Percentiles rank a stretch among this genome's conserved stretches.
These are phyloP conservation scores for Pseudozyma thailandica DNA, from an alignment of 1,284 basidiomycete genomes.

Conservation along the genomic window DNA sequence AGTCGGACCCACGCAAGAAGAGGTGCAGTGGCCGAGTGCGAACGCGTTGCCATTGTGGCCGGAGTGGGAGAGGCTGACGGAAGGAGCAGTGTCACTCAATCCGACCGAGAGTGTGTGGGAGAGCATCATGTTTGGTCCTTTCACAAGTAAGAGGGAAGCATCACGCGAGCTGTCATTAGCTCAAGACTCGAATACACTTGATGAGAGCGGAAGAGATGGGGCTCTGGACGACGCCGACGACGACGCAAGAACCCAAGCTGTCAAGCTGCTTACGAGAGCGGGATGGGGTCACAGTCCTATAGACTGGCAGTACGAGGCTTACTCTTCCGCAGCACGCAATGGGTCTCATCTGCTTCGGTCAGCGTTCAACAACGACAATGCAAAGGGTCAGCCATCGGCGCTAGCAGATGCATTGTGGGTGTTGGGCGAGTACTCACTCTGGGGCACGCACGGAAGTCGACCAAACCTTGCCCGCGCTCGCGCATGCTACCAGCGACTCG, in stretches of 20 bases:
- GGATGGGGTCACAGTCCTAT: slow-evolving; percentile 40
- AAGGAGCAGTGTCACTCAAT: slow-evolving; percentile 19
- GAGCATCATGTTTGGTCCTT: slow-evolving; percentile 55
- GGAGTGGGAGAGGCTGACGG: slow-evolving; percentile 52
- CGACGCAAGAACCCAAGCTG: slow-evolving; percentile 21
- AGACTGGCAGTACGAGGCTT: slow-evolving; percentile 36
- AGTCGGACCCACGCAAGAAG: slow-evolving; percentile 27
- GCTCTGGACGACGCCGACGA: slow-evolving; percentile 1
- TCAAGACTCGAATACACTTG: neutral
- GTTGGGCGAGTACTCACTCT: slow-evolving; percentile 61
- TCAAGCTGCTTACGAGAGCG: slow-evolving; percentile 43
- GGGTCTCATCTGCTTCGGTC: slow-evolving; percentile 16
- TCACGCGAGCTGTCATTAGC: slow-evolving; percentile 11
- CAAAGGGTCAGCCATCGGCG: slow-evolving; percentile 4
- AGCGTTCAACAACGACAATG: neutral
- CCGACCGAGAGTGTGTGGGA: slow-evolving; percentile 44
- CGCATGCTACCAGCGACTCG: slow-evolving; percentile 54
- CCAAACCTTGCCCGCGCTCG: slow-evolving; percentile 55
- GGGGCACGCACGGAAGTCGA: slow-evolving; percentile 62
- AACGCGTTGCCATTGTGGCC: slow-evolving; percentile 51
- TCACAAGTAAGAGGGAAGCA: slow-evolving; percentile 14
- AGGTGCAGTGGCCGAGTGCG: slow-evolving; percentile 40
- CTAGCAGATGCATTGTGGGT: slow-evolving; percentile 64
- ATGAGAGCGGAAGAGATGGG: neutral
- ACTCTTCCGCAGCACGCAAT: slow-evolving; percentile 22